phyloP scores from a whole-genome alignment of 805 yeast genomes.

The Candida fluviatilis region DNA sequence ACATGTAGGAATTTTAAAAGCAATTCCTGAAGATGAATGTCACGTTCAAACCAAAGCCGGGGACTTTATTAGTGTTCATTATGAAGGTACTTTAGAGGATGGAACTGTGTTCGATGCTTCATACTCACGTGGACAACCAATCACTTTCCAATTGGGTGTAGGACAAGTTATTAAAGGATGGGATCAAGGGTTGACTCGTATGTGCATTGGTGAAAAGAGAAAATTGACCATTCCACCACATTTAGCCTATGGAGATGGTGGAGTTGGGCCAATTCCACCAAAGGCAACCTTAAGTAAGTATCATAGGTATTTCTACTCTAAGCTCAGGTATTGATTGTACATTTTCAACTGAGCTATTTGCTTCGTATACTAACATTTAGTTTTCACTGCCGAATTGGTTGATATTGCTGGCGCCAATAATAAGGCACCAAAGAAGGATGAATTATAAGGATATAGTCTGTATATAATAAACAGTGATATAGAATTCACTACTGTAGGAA shows the following conservation, averaged over 20 bases:
- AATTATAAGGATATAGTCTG: no score
- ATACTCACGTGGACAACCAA: constrained; percentile 57
- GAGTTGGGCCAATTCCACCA: constrained; percentile 76
- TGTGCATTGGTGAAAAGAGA: constrained; percentile 89
- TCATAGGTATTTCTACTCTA: no score
- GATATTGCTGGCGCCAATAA: constrained; percentile 37
- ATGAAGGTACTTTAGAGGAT: constrained; percentile 64
- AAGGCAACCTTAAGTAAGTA: constrained; percentile 57
- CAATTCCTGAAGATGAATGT: constrained; percentile 52
- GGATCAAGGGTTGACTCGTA: constrained; percentile 73
- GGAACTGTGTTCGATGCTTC: constrained; percentile 79
- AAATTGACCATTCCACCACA: constrained; percentile 74
- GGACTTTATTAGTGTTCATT: constrained; percentile 71
- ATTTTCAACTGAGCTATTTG: background rate
- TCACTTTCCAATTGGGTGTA: constrained; percentile 66
- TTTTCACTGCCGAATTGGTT: constrained; percentile 63
- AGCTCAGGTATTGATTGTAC: no score
- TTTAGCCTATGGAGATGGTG: constrained; percentile 72
- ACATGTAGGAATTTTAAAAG: constrained; percentile 25
- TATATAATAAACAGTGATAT: no score
- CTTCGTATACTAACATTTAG: constrained; percentile 20
- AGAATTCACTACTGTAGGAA: no score
- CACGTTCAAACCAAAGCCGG: constrained; percentile 54
- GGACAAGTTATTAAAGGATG: constrained; percentile 86
- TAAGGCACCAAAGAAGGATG: constrained; percentile 7